Base-by-base conservation (phyloP, 305 asterid genomes). In the Striga hermonthica region DNA sequence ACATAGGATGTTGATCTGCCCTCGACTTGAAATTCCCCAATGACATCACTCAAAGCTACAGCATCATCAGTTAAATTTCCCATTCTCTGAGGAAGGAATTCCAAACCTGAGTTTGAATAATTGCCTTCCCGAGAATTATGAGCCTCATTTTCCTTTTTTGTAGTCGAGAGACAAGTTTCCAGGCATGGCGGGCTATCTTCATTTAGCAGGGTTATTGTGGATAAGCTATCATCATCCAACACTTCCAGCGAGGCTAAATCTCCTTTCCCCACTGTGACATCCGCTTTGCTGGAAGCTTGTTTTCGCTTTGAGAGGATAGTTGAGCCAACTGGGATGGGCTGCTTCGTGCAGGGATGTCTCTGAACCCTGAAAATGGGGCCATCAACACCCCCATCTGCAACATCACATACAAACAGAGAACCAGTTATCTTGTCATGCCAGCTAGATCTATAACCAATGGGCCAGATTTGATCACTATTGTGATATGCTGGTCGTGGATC, bases 401-500 rank as follows among this genome's bases (percentile, higher is more conserved):
- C 79, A 70, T 83, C 93, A 76, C 92, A 90, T 45, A 78, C 69
- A 82, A 90, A 94, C 69, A 94, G 75, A 55, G 99, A 94, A 72
- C 98, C 98, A 1, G 99, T 86, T 56, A 88, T 66, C 67, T 83
- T 86, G 73, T 94, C 99, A 65, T 94, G 98, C 99, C 99, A 94
- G 89, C 87, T 78, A 69, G 85, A 81, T 78, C 76, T 78, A 79
- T 90, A 94, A 63, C 99, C 99, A 66, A 88, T 82, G 55, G 99
- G 99, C 88, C 96, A 94, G 54, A 94, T 86, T 81, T 83, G 91
- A 78, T 72, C 55, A 40, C 69, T 50, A 41, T 53, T 84, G 73
- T 84, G 95, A 75, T 90, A 94, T 60, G 95, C 60, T 54, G 90
- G 87, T 15, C 98, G 83, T 62, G 78, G 74, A 77, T 94, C 98